Evolutionary conservation across 2,329 filamentous ascomycete genomes (phyloP), one percentile per base, ranked within the genome.

Genomic region (Neobulgaria alba): DNA sequence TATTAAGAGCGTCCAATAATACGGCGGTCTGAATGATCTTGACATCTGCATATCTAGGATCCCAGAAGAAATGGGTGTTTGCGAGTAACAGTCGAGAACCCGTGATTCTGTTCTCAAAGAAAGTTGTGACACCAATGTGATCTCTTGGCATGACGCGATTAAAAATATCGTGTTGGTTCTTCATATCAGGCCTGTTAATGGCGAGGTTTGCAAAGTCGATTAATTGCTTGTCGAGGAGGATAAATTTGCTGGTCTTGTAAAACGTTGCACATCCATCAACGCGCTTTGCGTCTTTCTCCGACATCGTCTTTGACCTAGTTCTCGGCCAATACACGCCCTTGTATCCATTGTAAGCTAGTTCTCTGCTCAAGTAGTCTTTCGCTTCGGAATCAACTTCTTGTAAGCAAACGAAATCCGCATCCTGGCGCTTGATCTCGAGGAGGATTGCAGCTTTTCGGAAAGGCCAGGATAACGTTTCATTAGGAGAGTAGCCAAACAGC

Each of bases 61-160:
- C 89, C 92, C 92, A 98, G 56, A 87, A 93, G 38, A 96, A 72
- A 68, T 98, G 92, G 4, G 86, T 85, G 58, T 96, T 96, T 52
- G 87, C 87, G 26, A 96, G 79, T 48, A 98, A 94, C 57, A 96
- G 68, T 42, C 92, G 81, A 10, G 87, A 81, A n/a, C 92, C 92
- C 0, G 90, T 95, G 46, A 77, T 68, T 29, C 90, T 79, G 56
- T 94, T 95, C 63, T 98, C 92, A 48, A 98, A 77, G 68, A 96
- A 94, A 41, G 84, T 79, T 35, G 95, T 77, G 35, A 95, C 82
- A 12, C 85, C 92, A 62, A 98, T 95, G 60, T 96, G 90, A 69
- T 98, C 92, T 65, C 92, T 87, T 46, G 90, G 89, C 92, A 95
- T 96, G 46, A 98, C 84, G 19, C 92, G 84, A 62, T 98, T 98